phyloP scores from a whole-genome alignment of 768 basidiomycete species.

The Lactarius evosmus region DNA sequence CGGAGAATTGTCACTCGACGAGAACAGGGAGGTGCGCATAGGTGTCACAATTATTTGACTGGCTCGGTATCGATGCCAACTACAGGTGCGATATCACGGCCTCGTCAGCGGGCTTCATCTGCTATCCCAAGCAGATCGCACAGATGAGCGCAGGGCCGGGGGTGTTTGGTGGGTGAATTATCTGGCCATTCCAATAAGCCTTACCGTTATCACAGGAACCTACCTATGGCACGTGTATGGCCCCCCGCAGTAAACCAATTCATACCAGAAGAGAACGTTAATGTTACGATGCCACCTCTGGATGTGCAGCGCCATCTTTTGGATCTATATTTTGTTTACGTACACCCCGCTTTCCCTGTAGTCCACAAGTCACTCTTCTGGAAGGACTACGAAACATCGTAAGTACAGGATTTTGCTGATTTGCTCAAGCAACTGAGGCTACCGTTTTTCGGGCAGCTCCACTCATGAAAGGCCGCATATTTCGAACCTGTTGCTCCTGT shows the following conservation, averaged over 20 bases:
- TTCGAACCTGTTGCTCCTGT: constrained; percentile 66
- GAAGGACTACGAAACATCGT: constrained; percentile 47
- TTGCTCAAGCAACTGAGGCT: background rate
- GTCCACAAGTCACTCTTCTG: constrained; percentile 71
- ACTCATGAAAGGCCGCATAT: constrained; percentile 45
- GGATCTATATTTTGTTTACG: constrained; percentile 75
- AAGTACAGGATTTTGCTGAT: background rate
- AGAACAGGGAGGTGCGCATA: constrained; percentile 61
- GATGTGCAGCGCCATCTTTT: constrained; percentile 66
- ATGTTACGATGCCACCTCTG: constrained; percentile 55
- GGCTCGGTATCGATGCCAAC: constrained; percentile 33
- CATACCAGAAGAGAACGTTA: constrained; percentile 43
- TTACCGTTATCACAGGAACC: constrained; percentile 43
- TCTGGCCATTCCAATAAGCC: background rate
- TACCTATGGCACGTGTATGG: constrained; percentile 77
- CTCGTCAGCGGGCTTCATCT: constrained; percentile 73
- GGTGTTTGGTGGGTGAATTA: constrained; percentile 54
- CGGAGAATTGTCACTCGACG: constrained; percentile 70
- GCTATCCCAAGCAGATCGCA: constrained; percentile 60
- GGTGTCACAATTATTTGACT: constrained; percentile 16
- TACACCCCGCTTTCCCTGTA: constrained; percentile 81
- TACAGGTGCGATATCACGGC: constrained; percentile 81
- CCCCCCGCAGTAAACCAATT: constrained; percentile 51
- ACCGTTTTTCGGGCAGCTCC: constrained; percentile 43
- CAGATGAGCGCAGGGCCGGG: constrained; percentile 64